Evolutionary conservation across 352 stramenopile species (phyloP).

Genomic region (Pythium oligandrum): DNA sequence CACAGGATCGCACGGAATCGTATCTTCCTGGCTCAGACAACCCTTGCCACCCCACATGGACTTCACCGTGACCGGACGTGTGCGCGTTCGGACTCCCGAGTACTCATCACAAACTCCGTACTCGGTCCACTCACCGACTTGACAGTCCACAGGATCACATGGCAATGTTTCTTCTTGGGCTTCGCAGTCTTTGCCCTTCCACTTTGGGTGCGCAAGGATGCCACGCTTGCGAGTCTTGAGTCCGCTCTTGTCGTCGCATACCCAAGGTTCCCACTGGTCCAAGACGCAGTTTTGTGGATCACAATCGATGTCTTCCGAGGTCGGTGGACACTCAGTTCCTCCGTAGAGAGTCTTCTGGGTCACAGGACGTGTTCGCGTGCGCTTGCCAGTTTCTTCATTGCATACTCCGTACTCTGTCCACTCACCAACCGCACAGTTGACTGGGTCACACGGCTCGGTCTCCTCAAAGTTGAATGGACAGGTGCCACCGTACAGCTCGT

Average conservation of each 20-base stretch:
- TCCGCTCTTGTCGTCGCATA: constrained; percentile 35
- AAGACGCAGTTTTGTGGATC: constrained; percentile 39
- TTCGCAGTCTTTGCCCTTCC: constrained; percentile 23
- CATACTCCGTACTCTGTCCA: constrained; percentile 19
- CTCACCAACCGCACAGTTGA: constrained; percentile 7
- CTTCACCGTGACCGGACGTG: constrained; percentile 30
- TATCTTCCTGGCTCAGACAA: constrained; percentile 19
- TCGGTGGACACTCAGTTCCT: constrained; percentile 21
- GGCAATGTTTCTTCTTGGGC: constrained; percentile 13
- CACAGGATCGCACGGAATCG: constrained; percentile 29
- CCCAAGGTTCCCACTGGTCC: constrained; percentile 38
- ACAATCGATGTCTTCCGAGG: constrained; percentile 26
- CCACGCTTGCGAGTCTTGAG: constrained; percentile 37
- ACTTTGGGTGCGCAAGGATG: constrained; percentile 23
- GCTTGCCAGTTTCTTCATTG: constrained; percentile 24
- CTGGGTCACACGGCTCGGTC: background rate
- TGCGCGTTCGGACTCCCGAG: constrained; percentile 25
- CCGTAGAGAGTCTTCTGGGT: constrained; percentile 26
- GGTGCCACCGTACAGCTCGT: too few species aligned
- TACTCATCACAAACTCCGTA: constrained; percentile 48
- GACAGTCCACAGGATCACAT: constrained; percentile 45
- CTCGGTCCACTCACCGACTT: constrained; percentile 33
- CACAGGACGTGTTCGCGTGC: constrained; percentile 33
- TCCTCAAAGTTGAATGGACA: background rate
- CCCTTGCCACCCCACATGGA: constrained; percentile 22